Base-by-base conservation (phyloP, 352 stramenopile species). In the Phytophthora palmivora region DNA sequence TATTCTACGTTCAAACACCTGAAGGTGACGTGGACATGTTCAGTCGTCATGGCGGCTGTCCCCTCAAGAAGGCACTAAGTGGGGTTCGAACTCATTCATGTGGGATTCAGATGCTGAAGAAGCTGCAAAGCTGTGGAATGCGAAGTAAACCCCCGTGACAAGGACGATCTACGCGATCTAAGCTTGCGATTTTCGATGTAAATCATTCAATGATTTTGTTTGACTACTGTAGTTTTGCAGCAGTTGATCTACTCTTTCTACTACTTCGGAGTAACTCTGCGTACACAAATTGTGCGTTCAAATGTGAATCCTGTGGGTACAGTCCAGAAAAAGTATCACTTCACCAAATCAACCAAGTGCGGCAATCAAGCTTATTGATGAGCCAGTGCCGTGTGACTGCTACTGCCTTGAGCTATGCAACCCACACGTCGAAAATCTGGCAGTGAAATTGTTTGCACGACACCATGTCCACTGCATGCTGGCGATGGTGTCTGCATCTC, bases 21-120 rank as follows among this genome's bases (percentile, higher is more conserved):
- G 82, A 93, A 39, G 82, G 83, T 6, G 79, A 89, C 18, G 63
- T 88, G 3, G 87, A 95, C 67, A 24, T 73, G 10, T 84, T 92
- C 74, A 91, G 80, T 51, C 78, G 67, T 43, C 87, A 95, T 59
- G 87, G 87, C 34, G 85, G 87, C 3, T 95, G 85, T 21, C 87
- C 87, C 85, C 84, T n/a, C 79, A 91, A 43, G 78, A 92, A 36
- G 87, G 87, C 16, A 59, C 87, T 59, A 95, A 93, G 47, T 94
- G 83, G 81, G 87, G 84, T 14, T 73, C 84, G 28, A 95, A 95
- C 53, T 91, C 79, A 43, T 95, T 95, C 69, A 92, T 91, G 82
- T 95, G 87, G 87, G 75, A 95, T 58, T 79, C 84, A 21, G 86
- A 94, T 49, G 82, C 84, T 16, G 80, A 90, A 48, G 86, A 94